A percentile compares a stretch with the other conserved stretches of the same genome.
phyloP scores from a whole-genome alignment of 2,329 filamentous ascomycete species.

The Sclerotinia subarctica region DNA sequence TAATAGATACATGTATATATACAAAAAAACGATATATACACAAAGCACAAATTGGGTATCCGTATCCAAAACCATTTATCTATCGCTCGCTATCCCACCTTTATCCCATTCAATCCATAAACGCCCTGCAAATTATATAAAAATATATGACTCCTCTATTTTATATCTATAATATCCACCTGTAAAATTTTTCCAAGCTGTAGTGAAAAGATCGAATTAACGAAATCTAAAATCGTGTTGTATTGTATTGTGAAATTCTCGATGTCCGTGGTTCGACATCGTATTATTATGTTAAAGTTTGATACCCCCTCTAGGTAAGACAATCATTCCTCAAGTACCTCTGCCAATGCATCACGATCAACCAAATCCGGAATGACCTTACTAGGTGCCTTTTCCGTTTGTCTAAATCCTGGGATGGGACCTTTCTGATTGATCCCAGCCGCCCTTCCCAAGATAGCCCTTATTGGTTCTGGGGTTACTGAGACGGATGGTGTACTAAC shows the following conservation, averaged over 20 bases:
- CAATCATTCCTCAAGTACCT: constrained; percentile 29
- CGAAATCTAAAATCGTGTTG: not conserved
- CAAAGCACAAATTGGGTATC: constrained; percentile 1
- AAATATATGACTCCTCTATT: not conserved
- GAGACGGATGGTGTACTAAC: constrained; percentile 37
- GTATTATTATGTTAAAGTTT: not conserved
- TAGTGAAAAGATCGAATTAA: not conserved
- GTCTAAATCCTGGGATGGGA: constrained; percentile 66
- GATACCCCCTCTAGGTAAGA: too few species aligned
- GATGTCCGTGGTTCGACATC: not conserved
- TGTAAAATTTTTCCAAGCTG: not conserved
- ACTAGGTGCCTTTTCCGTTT: constrained; percentile 38
- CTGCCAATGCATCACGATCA: constrained; percentile 36
- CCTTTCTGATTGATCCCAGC: constrained; percentile 79
- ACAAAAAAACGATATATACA: too few species aligned
- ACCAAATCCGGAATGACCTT: constrained; percentile 33
- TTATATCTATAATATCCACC: not conserved
- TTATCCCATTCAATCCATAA: not conserved
- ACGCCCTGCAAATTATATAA: not conserved
- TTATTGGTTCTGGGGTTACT: constrained; percentile 36
- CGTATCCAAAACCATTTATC: not conserved
- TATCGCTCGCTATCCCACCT: not conserved
- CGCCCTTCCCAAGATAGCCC: constrained; percentile 51
- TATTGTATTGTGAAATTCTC: not conserved
- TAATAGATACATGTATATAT: too few species aligned